Percentiles rank a stretch among this genome's conserved stretches.
These are phyloP conservation scores for Botrytis medusae DNA, from an alignment of 2,329 filamentous ascomycete species.

Conservation along the genomic window DNA sequence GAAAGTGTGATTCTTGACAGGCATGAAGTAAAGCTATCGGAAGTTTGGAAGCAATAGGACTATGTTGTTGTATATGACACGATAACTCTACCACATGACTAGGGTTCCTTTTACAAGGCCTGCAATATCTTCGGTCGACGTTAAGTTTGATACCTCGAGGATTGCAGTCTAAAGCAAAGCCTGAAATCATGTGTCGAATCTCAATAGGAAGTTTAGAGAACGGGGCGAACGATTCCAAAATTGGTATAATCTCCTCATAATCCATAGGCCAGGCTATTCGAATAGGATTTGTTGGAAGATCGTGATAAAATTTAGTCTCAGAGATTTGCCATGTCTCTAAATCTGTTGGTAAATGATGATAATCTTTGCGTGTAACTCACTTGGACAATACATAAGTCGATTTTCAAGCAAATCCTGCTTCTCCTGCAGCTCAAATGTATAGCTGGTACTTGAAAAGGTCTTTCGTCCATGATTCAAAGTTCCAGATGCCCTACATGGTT, in stretches of 20 bases:
- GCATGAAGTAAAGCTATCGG: neutral
- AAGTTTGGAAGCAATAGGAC: neutral
- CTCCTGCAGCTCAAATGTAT: neutral
- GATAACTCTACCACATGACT: neutral
- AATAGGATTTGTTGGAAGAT: neutral
- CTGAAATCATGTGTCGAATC: neutral
- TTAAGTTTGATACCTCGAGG: neutral
- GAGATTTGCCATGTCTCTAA: neutral
- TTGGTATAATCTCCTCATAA: neutral
- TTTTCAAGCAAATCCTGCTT: neutral
- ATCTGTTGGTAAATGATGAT: neutral
- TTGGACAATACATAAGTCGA: neutral
- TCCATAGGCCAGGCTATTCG: neutral
- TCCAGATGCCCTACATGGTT: neutral
- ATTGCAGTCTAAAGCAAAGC: neutral
- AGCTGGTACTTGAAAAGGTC: neutral
- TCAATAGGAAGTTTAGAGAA: neutral
- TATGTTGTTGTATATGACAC: neutral
- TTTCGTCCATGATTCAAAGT: neutral
- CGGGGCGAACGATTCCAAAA: neutral
- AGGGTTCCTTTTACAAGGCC: neutral
- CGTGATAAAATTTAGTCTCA: neutral
- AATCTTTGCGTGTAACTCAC: neutral
- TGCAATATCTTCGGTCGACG: neutral
- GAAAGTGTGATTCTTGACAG: neutral